A percentile compares a stretch with the other conserved stretches of the same genome.
phyloP scores from a whole-genome alignment of 2,329 filamentous ascomycete species.

The Botrytis cinerea region DNA sequence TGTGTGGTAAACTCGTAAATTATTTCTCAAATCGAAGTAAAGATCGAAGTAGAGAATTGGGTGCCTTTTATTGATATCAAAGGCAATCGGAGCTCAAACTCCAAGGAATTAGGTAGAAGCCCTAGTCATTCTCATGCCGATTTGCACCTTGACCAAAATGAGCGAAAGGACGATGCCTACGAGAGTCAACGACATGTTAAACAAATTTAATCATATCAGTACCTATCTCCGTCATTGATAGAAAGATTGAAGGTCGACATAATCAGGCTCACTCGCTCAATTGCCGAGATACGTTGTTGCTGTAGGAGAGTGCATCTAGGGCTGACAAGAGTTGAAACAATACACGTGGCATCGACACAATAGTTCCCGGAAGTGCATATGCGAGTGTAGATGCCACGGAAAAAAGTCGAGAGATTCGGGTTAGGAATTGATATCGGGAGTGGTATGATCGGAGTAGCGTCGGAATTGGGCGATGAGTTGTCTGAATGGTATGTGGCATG shows the following conservation, averaged over 20 bases:
- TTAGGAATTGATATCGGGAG: background rate
- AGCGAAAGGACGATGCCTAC: background rate
- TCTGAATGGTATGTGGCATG: slow-evolving; percentile 20
- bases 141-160: background rate
- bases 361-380: background rate
- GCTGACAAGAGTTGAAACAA: slow-evolving; percentile 2
- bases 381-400: background rate
- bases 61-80: background rate
- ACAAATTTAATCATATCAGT: background rate
- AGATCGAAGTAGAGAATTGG: background rate
- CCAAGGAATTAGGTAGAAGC: background rate
- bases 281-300: background rate
- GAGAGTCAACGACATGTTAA: background rate
- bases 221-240: background rate
- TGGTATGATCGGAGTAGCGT: slow-evolving; percentile 9
- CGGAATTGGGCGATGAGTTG: slow-evolving; percentile 20
- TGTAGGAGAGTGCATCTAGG: background rate
- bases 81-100: background rate
- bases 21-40: background rate
- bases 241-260: background rate
- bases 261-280: background rate
- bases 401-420: background rate
- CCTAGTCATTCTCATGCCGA: background rate
- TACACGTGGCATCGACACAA: slow-evolving; percentile 20
- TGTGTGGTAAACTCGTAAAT: background rate